These are phyloP conservation scores for Aspergillus heteromorphus DNA, from an alignment of 495 filamentous ascomycete genomes.

Conservation along the genomic window DNA sequence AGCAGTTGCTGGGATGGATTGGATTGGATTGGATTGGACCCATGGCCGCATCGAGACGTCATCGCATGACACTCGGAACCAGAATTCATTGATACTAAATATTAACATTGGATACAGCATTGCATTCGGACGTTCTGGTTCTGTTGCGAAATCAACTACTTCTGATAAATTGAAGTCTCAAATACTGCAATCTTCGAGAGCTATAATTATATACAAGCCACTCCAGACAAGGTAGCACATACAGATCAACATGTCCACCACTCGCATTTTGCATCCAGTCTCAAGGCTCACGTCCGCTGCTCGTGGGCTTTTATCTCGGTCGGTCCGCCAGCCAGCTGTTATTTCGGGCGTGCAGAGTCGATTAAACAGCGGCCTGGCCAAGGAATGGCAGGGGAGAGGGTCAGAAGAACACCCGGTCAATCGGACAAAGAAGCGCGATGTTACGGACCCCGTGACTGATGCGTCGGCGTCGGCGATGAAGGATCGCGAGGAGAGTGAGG, in stretches of 20 bases:
- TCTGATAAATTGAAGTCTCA: background rate
- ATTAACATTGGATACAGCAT: too few species aligned
- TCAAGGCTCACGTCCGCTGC: slow-evolving; percentile 7
- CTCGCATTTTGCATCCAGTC: slow-evolving; percentile 4
- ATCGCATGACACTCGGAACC: background rate
- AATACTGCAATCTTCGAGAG: too few species aligned
- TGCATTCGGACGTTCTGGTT: too few species aligned
- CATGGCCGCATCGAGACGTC: slow-evolving; percentile 25
- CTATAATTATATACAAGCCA: background rate
- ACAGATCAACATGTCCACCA: slow-evolving; percentile 9
- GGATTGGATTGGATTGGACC: slow-evolving; percentile 27
- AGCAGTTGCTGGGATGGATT: slow-evolving; percentile 1
- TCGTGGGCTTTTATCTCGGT: slow-evolving; percentile 8
- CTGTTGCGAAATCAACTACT: background rate
- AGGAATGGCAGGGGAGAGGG: slow-evolving; percentile 35
- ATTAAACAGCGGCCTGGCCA: slow-evolving; percentile 14
- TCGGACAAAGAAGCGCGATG: slow-evolving; percentile 39
- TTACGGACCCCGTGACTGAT: slow-evolving; percentile 31
- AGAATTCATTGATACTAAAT: too few species aligned
- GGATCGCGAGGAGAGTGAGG: slow-evolving; percentile 33
- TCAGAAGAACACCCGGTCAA: slow-evolving; percentile 30
- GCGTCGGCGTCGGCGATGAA: slow-evolving; percentile 31
- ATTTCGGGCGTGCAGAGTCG: slow-evolving; percentile 13
- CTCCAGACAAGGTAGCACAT: background rate
- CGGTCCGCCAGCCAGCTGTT: slow-evolving; percentile 10